Base-by-base conservation (phyloP, 2,329 filamentous ascomycete genomes). In the Aspergillus spinulosporus region DNA sequence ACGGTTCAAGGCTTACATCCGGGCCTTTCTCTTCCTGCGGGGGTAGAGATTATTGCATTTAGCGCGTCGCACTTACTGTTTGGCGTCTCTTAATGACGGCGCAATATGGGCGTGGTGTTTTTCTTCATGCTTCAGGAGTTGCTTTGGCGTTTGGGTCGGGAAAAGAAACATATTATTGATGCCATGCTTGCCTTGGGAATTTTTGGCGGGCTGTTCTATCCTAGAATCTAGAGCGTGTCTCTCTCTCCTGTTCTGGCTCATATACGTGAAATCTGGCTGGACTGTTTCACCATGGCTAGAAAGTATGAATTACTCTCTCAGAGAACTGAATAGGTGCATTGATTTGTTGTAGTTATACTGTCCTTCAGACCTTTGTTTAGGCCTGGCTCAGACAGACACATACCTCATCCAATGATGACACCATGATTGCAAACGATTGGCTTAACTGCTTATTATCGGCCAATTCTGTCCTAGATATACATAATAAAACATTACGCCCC, bases 201-300 rank as follows among this genome's bases (percentile, higher is more conserved):
- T 15, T 44, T 26, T 34, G 55, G 55, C 47, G 40, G 47, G 32
- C 15, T 28, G 26, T 39, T 39, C 21, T 21, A 21, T 21, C 21
- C 21, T 52, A 57, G 55, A 52, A 40, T 52, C 34, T 52, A 49
- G 55, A 43, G 39, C 15, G 42, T 31, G 5, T 5, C 45, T 45
- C 34, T 51, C 26, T 0, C 1, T 36, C 40, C n/a, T 12, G 9
- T 47, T 39, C 49, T 49, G 21, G 14, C 48, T 31, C 48, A 48
- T 34, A 32, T 37, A 46, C 2, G 21, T 47, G 47, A 12, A 51
- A 46, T 46, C 32, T 45, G 42, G 50, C 40, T 52, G 42, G 42
- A 37, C 50, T 46, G 32, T 31, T 46, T 52, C 34, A 31, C 43
- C 40, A 26, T 40, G 21, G 12, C 37, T 50, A n/a, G 29, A 46